Base-by-base conservation (phyloP, 495 filamentous ascomycete genomes). In the Neurospora hispaniola region DNA sequence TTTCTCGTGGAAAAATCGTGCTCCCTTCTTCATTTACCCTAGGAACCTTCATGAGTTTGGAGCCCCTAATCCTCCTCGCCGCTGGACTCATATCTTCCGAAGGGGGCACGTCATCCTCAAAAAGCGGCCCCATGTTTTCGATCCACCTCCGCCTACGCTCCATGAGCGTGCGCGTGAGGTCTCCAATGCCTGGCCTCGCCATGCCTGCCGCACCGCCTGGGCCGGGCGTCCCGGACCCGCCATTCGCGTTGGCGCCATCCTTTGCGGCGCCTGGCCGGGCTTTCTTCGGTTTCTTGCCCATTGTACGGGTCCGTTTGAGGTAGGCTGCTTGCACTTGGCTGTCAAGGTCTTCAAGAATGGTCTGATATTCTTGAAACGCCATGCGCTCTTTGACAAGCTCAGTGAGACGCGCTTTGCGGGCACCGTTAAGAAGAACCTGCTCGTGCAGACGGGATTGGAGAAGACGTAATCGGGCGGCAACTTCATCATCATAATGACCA, bases 301-400 rank as follows among this genome's bases (percentile, higher is more conserved):
- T 90, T 5, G 92, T 97, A 40, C 96, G 91, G n/a, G 93, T 97
- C 48, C 96, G 92, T 85, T 98, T 98, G 44, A 96, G 89, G 77
- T 97, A 99, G 38, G 94, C 94, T 77, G 93, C 90, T 78, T 98
- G 93, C 69, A 99, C 95, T 81, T 99, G 96, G 70, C 89, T 88
- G 82, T 99, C 96, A 35, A 99, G 90, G 80, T 98, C 96, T 77
- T 99, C 96, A 73, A 95, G 90, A 78, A 99, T 99, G 75, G 94
- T 98, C 76, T 89, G 90, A 82, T 96, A 99, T 79, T 99, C 96
- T 75, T 98, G 96, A 79, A 93, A 88, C 2, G 96, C 96, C 89
- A 98, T 93, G 74, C 92, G 89, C 79, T 96, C 95, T 75, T 93
- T 91, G 3, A 94, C 91, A 23, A 97, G 86, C 20, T 97, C 93